Evolutionary conservation across 2,329 filamentous ascomycete species (phyloP).

Genomic region (Aspergillus arachidicola): DNA sequence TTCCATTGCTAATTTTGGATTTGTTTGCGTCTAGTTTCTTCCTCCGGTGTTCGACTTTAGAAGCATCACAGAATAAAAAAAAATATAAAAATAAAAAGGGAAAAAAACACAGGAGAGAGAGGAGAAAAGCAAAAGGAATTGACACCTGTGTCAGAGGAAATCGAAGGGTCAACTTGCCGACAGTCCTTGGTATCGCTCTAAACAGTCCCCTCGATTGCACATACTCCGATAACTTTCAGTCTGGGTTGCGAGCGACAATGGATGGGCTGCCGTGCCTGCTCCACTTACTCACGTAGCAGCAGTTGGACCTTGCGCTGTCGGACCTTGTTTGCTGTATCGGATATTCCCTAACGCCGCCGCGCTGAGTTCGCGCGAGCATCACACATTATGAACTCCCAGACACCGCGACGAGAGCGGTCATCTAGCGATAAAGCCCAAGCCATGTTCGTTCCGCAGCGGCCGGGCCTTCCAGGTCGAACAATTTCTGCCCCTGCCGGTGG

Average conservation of each 20-base stretch:
- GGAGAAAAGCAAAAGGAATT: not conserved
- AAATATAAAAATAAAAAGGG: not conserved
- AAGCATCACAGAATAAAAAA: not conserved
- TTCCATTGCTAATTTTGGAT: not conserved
- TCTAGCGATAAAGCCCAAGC: conserved; percentile 36
- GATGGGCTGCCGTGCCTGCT: conserved; percentile 32
- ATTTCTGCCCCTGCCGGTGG: conserved; percentile 37
- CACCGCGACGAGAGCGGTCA: conserved; percentile 32
- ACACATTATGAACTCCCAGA: conserved; percentile 31
- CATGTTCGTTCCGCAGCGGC: conserved; percentile 30
- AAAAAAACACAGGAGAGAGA: not conserved
- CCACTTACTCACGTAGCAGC: conserved; percentile 32
- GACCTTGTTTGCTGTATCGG: conserved; percentile 23
- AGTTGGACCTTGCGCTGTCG: conserved; percentile 27
- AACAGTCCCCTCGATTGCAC: conserved; percentile 8
- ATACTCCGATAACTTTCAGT: conserved; percentile 13
- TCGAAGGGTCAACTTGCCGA: not conserved
- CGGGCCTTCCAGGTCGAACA: conserved; percentile 37
- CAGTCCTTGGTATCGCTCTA: not conserved
- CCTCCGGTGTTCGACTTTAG: not conserved
- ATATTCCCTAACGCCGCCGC: conserved; percentile 17
- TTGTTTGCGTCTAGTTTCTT: not conserved
- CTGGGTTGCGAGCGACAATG: conserved; percentile 32
- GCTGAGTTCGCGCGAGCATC: conserved; percentile 14
- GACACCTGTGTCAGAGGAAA: not conserved